These are phyloP conservation scores for Citrus trifoliata DNA, from an alignment of 345 rosid species.

Conservation along the genomic window DNA sequence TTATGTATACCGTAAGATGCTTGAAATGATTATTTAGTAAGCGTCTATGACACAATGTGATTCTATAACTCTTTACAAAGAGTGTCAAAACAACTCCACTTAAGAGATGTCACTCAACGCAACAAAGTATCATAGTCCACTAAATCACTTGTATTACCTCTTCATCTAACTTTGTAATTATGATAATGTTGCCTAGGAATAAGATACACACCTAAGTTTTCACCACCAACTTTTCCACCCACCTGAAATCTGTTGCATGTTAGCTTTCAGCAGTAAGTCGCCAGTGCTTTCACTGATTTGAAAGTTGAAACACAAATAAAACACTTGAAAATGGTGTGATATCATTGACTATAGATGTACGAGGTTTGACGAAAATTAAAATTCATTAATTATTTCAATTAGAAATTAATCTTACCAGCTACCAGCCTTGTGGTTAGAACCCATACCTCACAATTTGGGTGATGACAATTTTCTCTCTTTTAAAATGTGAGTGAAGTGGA, in stretches of 20 bases:
- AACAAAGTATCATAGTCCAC: not conserved
- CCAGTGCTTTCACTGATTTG: not conserved
- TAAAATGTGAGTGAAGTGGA: too few species aligned
- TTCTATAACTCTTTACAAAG: too few species aligned
- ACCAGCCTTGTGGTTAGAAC: too few species aligned
- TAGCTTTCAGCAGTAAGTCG: not conserved
- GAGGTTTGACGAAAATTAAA: constrained; percentile 5
- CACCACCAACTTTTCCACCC: constrained; percentile 4
- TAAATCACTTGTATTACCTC: not conserved
- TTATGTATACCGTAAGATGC: too few species aligned
- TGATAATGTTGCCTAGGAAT: not conserved
- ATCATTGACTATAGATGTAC: not conserved
- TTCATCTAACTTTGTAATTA: too few species aligned
- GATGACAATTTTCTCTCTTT: fast-evolving
- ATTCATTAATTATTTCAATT: not conserved
- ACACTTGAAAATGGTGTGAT: not conserved
- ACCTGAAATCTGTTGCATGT: not conserved
- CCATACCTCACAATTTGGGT: too few species aligned
- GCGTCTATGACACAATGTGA: too few species aligned
- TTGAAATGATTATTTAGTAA: too few species aligned
- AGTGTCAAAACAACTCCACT: too few species aligned
- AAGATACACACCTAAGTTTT: too few species aligned
- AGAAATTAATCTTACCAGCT: too few species aligned
- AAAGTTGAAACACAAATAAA: not conserved
- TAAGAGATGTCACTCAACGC: not conserved